Conservation (phyloP, 2,329 filamentous ascomycete genomes). For the Aspergillus niger region DNA sequence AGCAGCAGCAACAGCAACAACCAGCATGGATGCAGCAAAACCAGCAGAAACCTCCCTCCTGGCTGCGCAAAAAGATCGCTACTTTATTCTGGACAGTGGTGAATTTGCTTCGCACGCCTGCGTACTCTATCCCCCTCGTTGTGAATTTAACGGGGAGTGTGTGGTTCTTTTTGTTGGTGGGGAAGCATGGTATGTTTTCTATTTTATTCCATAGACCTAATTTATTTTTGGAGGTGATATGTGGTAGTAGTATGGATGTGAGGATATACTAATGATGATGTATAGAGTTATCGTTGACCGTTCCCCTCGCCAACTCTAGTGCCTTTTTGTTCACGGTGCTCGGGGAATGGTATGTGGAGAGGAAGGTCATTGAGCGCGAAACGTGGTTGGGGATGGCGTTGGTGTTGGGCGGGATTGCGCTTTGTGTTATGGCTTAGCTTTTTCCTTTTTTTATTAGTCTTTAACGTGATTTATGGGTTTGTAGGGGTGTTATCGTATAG, state of each 20-base stretch:
- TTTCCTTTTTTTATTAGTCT: not conserved
- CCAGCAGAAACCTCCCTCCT: slow-evolving; percentile 43
- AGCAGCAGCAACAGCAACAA: not conserved
- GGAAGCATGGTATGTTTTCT: slow-evolving; percentile 73
- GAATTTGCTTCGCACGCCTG: slow-evolving; percentile 77
- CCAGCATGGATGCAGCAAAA: slow-evolving; percentile 26
- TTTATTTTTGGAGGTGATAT: not conserved
- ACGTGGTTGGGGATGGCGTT: slow-evolving; percentile 81
- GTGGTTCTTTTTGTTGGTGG: slow-evolving; percentile 96
- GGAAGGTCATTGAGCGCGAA: slow-evolving; percentile 83
- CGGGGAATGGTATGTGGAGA: slow-evolving; percentile 92
- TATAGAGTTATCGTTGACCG: slow-evolving; percentile 83
- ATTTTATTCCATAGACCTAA: not conserved
- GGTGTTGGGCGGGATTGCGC: slow-evolving; percentile 75
- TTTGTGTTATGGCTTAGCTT: slow-evolving; percentile 71
- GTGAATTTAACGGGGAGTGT: slow-evolving; percentile 90
- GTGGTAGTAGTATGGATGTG: no score
- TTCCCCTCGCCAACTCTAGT: slow-evolving; percentile 90
- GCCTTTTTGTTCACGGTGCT: slow-evolving; percentile 95
- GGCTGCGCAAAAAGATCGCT: slow-evolving; percentile 64
- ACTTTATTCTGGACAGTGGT: slow-evolving; percentile 71
- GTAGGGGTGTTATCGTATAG: not conserved
- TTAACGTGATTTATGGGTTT: no score
- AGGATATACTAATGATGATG: no score
- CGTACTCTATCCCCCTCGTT: slow-evolving; percentile 80